A percentile compares a stretch with the other conserved stretches of the same genome.
Conservation (phyloP, 176 grass and related monocot species). For the Avena atlantica region DNA sequence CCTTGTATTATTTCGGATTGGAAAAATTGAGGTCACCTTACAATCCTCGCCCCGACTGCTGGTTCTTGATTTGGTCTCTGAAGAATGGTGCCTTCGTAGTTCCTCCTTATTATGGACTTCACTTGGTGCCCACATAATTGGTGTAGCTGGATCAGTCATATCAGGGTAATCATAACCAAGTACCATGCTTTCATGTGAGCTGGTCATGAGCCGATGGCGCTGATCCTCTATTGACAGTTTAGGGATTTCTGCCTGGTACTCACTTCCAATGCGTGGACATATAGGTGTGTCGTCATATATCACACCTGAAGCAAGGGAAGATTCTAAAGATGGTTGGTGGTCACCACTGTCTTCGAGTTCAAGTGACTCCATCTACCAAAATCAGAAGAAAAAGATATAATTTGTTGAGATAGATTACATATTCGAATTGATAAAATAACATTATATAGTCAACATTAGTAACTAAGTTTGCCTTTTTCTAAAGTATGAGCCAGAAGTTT, state of each 20-base stretch:
- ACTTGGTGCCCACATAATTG: constrained; percentile 57
- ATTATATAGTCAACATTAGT: constrained; percentile 33
- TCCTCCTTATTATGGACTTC: constrained; percentile 33
- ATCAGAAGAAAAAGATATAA: constrained; percentile 14
- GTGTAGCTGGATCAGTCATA: constrained; percentile 58
- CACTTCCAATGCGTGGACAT: constrained; percentile 70
- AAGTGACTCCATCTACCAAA: constrained; percentile 53
- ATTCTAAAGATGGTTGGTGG: constrained; percentile 52
- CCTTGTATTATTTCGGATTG: constrained; percentile 17
- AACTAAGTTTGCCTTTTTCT: constrained; percentile 32
- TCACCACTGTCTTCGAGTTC: constrained; percentile 43
- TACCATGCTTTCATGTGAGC: constrained; percentile 16
- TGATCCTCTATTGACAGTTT: constrained; percentile 51
- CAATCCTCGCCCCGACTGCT: constrained; percentile 11
- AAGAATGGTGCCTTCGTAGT: constrained; percentile 27
- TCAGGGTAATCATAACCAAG: constrained; percentile 48
- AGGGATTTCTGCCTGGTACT: constrained; percentile 83
- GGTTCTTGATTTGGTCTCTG: constrained; percentile 30
- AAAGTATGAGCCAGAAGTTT: constrained; percentile 27
- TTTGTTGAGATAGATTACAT: constrained; percentile 28
- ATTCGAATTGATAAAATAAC: constrained; percentile 35
- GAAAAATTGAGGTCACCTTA: constrained; percentile 40
- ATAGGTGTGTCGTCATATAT: constrained; percentile 60
- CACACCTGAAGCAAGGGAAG: constrained; percentile 48
- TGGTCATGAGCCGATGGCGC: constrained; percentile 22